These are phyloP conservation scores for Clavulina sp. DNA, from an alignment of 768 basidiomycete genomes.

Conservation along the genomic window DNA sequence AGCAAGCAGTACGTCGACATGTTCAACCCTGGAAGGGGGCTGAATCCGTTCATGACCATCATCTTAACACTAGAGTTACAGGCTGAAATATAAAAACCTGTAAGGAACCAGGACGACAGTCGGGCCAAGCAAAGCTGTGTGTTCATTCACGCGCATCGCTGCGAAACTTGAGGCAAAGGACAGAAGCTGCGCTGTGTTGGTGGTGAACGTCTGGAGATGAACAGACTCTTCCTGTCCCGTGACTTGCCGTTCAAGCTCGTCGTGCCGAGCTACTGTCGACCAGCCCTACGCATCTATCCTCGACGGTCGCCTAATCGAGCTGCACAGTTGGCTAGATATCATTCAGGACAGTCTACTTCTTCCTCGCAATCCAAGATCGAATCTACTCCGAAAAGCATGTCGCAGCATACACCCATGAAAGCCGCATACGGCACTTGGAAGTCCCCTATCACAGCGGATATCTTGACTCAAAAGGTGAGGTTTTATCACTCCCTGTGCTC, in stretches of 20 bases:
- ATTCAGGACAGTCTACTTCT: too few species aligned
- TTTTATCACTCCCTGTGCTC: not conserved
- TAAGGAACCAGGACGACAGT: constrained; percentile 72
- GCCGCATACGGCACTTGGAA: constrained; percentile 49
- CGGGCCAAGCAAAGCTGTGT: constrained; percentile 45
- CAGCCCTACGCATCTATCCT: too few species aligned
- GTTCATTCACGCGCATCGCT: constrained; percentile 49
- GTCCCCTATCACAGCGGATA: constrained; percentile 36
- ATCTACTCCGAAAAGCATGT: not conserved
- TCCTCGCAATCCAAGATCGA: too few species aligned
- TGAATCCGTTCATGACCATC: not conserved
- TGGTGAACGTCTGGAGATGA: too few species aligned
- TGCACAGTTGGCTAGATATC: too few species aligned
- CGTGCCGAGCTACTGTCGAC: too few species aligned
- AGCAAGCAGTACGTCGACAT: constrained; percentile 24
- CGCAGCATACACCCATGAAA: too few species aligned
- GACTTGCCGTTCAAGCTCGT: too few species aligned
- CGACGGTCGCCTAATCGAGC: too few species aligned
- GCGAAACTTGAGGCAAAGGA: too few species aligned
- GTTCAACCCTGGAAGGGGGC: constrained; percentile 21
- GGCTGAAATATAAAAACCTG: constrained; percentile 21
- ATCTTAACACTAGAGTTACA: not conserved
- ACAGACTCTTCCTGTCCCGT: too few species aligned
- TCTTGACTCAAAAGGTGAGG: constrained; percentile 30
- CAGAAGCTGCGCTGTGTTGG: too few species aligned